phyloP scores from a whole-genome alignment of 2,329 filamentous ascomycete genomes.

The Ophiosphaerella narmari region DNA sequence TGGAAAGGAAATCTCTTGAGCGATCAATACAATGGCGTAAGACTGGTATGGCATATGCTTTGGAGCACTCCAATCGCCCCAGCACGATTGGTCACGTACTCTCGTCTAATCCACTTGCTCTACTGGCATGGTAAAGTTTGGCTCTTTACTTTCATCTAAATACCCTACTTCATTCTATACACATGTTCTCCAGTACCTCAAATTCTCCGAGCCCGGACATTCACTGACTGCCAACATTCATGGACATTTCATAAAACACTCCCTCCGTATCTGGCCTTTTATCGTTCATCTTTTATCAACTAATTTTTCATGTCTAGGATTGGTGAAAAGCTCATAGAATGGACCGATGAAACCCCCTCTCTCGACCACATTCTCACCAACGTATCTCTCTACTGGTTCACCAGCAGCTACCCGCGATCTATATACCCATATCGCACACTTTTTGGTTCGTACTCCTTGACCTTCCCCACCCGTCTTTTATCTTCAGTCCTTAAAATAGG shows the following conservation, averaged over 20 bases:
- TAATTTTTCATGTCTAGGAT: slow-evolving; percentile 39
- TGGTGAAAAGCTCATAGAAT: slow-evolving; percentile 62
- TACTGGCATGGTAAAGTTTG: slow-evolving; percentile 57
- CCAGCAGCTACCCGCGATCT: slow-evolving; percentile 49
- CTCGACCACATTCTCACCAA: slow-evolving; percentile 55
- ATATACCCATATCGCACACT: slow-evolving; percentile 55
- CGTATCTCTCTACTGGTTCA: slow-evolving; percentile 63
- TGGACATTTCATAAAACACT: too few species aligned
- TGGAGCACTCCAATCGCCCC: slow-evolving; percentile 60
- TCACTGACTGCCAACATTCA: background rate
- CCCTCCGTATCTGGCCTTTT: too few species aligned
- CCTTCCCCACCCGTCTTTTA: too few species aligned
- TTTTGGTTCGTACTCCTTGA: too few species aligned
- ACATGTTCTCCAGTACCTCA: too few species aligned
- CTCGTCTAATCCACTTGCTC: slow-evolving; percentile 58
- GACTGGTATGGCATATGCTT: slow-evolving; percentile 56
- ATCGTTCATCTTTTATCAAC: too few species aligned
- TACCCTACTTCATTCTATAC: too few species aligned
- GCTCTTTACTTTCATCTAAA: too few species aligned
- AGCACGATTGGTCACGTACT: slow-evolving; percentile 63
- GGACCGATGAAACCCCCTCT: slow-evolving; percentile 53
- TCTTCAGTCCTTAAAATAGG: too few species aligned
- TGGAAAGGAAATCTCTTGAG: slow-evolving; percentile 23
- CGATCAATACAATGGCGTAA: slow-evolving; percentile 39
- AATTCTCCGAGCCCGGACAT: too few species aligned